Conservation (phyloP, 768 basidiomycete genomes). For the Mycena crocata region DNA sequence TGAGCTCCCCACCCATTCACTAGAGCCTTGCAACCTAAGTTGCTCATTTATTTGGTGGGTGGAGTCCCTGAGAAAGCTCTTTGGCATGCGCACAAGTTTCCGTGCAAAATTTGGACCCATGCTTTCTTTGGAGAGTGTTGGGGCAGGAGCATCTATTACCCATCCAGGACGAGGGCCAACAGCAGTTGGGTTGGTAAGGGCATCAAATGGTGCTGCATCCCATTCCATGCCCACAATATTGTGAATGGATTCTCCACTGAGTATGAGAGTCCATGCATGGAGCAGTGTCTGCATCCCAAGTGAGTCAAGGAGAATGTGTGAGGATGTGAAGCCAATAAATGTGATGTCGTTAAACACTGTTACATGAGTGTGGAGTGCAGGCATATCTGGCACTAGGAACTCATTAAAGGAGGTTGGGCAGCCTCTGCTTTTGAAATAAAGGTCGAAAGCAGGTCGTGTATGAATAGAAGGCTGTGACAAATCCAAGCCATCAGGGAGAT, state of each 20-base stretch:
- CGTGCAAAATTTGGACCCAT: conserved; percentile 1
- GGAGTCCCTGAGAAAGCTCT: conserved; percentile 7
- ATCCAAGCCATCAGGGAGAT: not conserved
- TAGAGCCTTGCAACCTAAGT: not conserved
- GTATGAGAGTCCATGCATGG: conserved; percentile 14
- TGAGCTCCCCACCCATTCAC: conserved; percentile 24
- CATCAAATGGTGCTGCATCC: conserved; percentile 12
- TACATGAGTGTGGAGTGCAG: conserved; percentile 13
- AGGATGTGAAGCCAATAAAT: conserved; percentile 12
- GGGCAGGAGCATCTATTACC: not conserved
- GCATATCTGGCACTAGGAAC: not conserved
- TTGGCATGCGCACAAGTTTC: conserved; percentile 13
- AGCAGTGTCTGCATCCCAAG: conserved; percentile 6
- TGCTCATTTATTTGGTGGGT: conserved; percentile 9
- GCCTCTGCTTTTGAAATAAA: conserved; percentile 2
- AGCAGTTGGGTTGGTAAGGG: not conserved
- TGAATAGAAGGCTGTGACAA: not conserved
- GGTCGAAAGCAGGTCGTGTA: conserved; percentile 4
- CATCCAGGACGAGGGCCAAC: conserved; percentile 7
- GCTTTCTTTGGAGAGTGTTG: not conserved
- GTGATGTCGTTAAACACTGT: conserved; percentile 20
- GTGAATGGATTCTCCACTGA: conserved; percentile 8
- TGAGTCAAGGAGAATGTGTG: conserved; percentile 7
- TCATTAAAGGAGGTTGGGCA: conserved; percentile 9
- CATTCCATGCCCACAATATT: conserved; percentile 19